Base-by-base conservation (phyloP, 1,139 yeast species). In the Pichia sp. region DNA sequence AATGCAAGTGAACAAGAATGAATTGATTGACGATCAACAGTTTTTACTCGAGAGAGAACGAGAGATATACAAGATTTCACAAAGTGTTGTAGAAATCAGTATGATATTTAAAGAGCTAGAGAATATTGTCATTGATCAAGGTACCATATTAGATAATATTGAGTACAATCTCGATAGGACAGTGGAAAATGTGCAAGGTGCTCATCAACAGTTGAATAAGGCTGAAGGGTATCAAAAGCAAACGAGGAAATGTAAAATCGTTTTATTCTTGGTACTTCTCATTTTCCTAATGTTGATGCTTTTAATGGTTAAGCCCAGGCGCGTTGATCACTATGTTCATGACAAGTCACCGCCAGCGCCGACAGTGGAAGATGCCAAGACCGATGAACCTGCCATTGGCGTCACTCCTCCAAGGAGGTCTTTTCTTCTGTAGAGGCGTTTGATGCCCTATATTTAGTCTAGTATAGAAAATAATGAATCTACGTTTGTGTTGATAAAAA, bases 21-120 rank as follows among this genome's bases (percentile, higher is more conserved):
- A 29, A 20, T 48, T 63, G 12, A 11, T 37, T 19, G 34, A 53
- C 66, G 37, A 40, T 29, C 42, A 40, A 25, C 37, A 40, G 34
- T 58, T 66, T 39, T 62, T 84, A 28, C 71, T 77, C 38, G 87
- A 82, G 47, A 68, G 98, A 39, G 98, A 91, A 54, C 72, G 76
- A 37, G 98, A 91, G 53, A 91, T 93, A 33, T 81, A 83, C 21
- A 82, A 81, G 49, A 70, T 93, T 39, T 97, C 98, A 3, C 86
- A 85, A 67, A 96, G 96, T 30, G 94, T 91, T 29, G 64, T 91
- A 23, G 99, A 91, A 57, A 83, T 91, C 2, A 83, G 93, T 30
- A 86, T 93, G 2, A 91, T 93, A 37, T 91, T 91, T 63, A 82
- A 84, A 55, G 97, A 93, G 53, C 74, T 91, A 73, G 97, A 93